These are phyloP conservation scores for Mortierella sp. DNA, from an alignment of 371 early-diverging fungal genomes.

Conservation along the genomic window DNA sequence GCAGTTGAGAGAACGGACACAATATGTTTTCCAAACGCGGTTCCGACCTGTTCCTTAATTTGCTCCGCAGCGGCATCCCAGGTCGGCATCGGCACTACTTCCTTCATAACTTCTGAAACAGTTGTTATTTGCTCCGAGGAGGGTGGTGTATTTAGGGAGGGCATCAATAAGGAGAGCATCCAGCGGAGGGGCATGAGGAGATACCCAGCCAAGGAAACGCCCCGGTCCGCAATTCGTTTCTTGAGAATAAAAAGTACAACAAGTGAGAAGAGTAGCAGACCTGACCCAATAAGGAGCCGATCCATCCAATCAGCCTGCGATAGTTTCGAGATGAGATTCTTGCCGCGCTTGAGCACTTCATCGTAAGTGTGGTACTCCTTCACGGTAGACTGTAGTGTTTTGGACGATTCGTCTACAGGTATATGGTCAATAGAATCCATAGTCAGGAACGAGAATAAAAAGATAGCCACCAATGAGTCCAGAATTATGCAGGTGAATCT, in stretches of 20 bases:
- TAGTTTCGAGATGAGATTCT: constrained; percentile 72
- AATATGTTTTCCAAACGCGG: too few species aligned
- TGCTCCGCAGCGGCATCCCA: too few species aligned
- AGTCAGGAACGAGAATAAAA: background rate
- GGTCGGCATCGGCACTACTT: too few species aligned
- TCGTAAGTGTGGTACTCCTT: constrained; percentile 72
- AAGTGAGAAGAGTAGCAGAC: constrained; percentile 66
- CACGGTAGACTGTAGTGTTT: constrained; percentile 62
- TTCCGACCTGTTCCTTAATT: too few species aligned
- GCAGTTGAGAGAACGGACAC: background rate
- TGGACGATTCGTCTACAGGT: constrained; percentile 71
- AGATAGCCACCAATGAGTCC: background rate
- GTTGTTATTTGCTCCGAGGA: constrained; percentile 1
- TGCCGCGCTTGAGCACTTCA: constrained; percentile 68
- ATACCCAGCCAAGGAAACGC: constrained; percentile 65
- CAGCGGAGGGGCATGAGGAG: constrained; percentile 54
- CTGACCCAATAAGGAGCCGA: constrained; percentile 70
- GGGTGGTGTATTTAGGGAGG: constrained; percentile 20
- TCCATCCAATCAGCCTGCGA: constrained; percentile 80
- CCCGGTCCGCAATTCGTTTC: constrained; percentile 74
- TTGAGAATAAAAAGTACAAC: constrained; percentile 77
- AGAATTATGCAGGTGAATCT: background rate
- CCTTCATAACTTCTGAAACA: background rate
- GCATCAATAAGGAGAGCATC: constrained; percentile 36
- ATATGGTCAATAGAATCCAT: background rate